Percentiles rank a stretch among this genome's conserved stretches.
Evolutionary conservation across 169 alveolate species (phyloP).

Genomic region (Theileria orientalis): DNA sequence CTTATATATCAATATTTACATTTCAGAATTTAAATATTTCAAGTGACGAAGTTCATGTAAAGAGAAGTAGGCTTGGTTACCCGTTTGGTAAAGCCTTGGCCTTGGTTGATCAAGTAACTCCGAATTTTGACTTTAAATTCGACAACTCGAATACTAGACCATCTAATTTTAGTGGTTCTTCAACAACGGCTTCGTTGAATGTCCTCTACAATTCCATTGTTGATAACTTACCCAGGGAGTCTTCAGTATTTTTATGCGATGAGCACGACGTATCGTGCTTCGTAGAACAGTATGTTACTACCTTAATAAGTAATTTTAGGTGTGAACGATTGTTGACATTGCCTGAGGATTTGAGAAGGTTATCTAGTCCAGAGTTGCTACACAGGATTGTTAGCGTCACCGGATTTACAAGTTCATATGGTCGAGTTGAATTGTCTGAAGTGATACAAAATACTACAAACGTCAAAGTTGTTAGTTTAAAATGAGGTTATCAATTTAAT

Average conservation of each 20-base stretch:
- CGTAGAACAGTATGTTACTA: constrained; percentile 69
- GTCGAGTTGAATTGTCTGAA: constrained; percentile 72
- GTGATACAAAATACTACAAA: constrained; percentile 61
- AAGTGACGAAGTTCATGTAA: constrained; percentile 70
- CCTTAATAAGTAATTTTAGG: constrained; percentile 11
- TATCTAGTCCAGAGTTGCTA: constrained; percentile 66
- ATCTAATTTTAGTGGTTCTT: not conserved
- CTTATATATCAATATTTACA: not conserved
- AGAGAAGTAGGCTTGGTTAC: constrained; percentile 70
- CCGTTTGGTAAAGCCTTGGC: constrained; percentile 73
- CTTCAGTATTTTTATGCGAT: constrained; percentile 74
- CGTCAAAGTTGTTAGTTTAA: constrained; percentile 58
- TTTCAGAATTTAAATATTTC: constrained; percentile 64
- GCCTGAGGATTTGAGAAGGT: constrained; percentile 75
- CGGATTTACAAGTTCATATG: constrained; percentile 75
- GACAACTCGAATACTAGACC: not conserved
- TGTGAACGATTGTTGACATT: constrained; percentile 75
- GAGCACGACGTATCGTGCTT: constrained; percentile 75
- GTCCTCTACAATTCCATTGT: constrained; percentile 30
- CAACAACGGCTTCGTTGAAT: constrained; percentile 3
- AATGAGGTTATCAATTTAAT: not conserved
- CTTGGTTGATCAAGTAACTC: constrained; percentile 61
- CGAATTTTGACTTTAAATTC: constrained; percentile 67
- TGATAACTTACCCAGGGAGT: constrained; percentile 62
- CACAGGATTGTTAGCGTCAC: constrained; percentile 73